Evolutionary conservation across 768 basidiomycete genomes (phyloP).

Genomic region (Hericium coralloides): DNA sequence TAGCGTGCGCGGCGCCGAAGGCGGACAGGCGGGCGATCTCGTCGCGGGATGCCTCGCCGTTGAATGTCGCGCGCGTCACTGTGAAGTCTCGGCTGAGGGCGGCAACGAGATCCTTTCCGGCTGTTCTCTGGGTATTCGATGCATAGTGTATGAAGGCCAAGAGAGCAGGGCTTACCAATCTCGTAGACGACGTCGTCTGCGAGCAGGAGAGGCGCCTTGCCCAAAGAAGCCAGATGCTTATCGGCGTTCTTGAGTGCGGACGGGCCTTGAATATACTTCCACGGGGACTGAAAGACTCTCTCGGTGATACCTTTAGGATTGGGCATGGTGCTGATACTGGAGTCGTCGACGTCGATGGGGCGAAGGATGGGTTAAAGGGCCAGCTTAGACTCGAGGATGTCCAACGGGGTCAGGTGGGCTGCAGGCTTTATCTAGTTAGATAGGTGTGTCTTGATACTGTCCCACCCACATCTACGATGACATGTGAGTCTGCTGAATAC

Average conservation of each 20-base stretch:
- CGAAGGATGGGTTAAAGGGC: no score
- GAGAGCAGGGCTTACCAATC: conserved; percentile 15
- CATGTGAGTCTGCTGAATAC: no score
- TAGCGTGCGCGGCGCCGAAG: conserved; percentile 8
- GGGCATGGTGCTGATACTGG: conserved; percentile 11
- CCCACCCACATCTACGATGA: no score
- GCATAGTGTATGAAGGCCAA: background rate
- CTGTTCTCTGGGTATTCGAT: background rate
- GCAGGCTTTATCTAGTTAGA: no score
- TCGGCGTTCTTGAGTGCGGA: conserved; percentile 22
- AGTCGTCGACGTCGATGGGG: no score
- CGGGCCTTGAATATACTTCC: conserved; percentile 25
- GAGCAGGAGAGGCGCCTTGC: conserved; percentile 18
- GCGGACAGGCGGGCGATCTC: conserved; percentile 18
- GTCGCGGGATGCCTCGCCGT: conserved; percentile 21
- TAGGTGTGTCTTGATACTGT: no score
- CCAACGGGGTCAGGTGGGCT: no score
- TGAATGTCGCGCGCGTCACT: conserved; percentile 19
- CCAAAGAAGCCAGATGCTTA: conserved; percentile 18
- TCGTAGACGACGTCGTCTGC: conserved; percentile 21
- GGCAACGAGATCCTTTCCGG: conserved; percentile 10
- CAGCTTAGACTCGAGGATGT: no score
- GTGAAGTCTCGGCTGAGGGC: conserved; percentile 17
- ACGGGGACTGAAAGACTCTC: conserved; percentile 24
- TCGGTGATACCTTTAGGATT: conserved; percentile 19